phyloP scores from a whole-genome alignment of 768 basidiomycete species.

The Mrakia gelida region DNA sequence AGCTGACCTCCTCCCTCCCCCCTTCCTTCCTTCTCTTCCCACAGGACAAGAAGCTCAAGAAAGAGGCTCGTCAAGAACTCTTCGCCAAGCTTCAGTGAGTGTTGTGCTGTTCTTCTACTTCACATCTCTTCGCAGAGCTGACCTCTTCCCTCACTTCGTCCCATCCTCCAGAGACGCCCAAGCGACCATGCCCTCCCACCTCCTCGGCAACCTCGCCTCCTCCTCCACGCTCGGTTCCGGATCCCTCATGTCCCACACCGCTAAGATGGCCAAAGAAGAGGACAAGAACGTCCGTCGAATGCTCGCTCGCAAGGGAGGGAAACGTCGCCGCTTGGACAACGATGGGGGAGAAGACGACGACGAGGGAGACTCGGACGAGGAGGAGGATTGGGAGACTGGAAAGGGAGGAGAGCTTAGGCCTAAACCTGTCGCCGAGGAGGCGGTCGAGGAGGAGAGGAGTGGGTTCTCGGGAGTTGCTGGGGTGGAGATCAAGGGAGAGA shows the following conservation, averaged over 20 bases:
- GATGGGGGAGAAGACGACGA: background rate
- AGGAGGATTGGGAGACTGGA: slow-evolving; percentile 32
- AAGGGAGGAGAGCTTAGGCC: slow-evolving; percentile 23
- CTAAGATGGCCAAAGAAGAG: slow-evolving; percentile 34
- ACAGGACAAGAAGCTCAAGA: slow-evolving; percentile 86
- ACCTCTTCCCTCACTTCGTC: background rate
- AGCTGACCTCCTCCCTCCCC: background rate
- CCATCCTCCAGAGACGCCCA: slow-evolving; percentile 62
- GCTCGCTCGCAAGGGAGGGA: slow-evolving; percentile 29
- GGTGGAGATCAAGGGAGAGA: slow-evolving; percentile 10
- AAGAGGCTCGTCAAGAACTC: slow-evolving; percentile 72
- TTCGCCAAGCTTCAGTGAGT: slow-evolving; percentile 79
- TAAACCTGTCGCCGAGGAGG: slow-evolving; percentile 12
- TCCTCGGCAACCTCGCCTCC: slow-evolving; percentile 72
- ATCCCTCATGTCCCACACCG: slow-evolving; percentile 50
- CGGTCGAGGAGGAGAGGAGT: slow-evolving; percentile 29
- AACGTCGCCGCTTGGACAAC: slow-evolving; percentile 1
- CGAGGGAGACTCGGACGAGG: slow-evolving; percentile 9
- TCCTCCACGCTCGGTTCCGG: slow-evolving; percentile 81
- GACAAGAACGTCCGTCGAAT: slow-evolving; percentile 36
- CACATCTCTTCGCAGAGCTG: slow-evolving; percentile 7
- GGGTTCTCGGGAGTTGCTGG: slow-evolving; percentile 18
- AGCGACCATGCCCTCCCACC: slow-evolving; percentile 57
- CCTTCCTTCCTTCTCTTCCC: background rate
- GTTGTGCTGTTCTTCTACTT: slow-evolving; percentile 40